These are phyloP conservation scores for Nepenthes alata DNA, from an alignment of 179 eudicot genomes.

Conservation along the genomic window DNA sequence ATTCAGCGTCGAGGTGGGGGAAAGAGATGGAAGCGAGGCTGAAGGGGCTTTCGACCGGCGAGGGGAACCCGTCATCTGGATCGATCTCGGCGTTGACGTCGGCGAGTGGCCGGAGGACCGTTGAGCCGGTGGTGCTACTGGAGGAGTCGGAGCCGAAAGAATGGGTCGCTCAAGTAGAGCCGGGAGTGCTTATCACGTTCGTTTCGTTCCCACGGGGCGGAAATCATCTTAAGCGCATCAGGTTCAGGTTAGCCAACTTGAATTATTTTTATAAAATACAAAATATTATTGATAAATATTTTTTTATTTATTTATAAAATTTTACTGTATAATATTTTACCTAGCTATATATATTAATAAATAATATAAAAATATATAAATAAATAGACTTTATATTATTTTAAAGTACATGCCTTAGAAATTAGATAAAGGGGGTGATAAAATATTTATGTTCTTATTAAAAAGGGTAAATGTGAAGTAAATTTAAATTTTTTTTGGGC, in stretches of 20 bases:
- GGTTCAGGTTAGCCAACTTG: slow-evolving; percentile 50
- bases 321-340: no score
- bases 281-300: no score
- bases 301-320: no score
- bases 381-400: no score
- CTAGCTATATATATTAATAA: no score
- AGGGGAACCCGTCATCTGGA: slow-evolving; percentile 26
- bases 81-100: slow-evolving; percentile 26
- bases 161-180: slow-evolving; percentile 98
- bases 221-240: slow-evolving; percentile 73
- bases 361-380: no score
- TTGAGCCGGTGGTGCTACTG: slow-evolving; percentile 54
- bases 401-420: no score
- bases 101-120: slow-evolving; percentile 63
- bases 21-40: slow-evolving; percentile 91
- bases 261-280: no score
- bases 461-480: no score
- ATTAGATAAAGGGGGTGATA: no score
- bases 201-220: slow-evolving; percentile 85
- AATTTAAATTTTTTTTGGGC: no score
- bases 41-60: slow-evolving; percentile 61
- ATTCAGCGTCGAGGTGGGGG: slow-evolving; percentile 66
- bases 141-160: slow-evolving; percentile 86
- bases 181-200: slow-evolving; percentile 83
- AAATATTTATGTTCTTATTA: no score